Conservation (phyloP, 495 filamentous ascomycete species). For the Xylaria sp. region DNA sequence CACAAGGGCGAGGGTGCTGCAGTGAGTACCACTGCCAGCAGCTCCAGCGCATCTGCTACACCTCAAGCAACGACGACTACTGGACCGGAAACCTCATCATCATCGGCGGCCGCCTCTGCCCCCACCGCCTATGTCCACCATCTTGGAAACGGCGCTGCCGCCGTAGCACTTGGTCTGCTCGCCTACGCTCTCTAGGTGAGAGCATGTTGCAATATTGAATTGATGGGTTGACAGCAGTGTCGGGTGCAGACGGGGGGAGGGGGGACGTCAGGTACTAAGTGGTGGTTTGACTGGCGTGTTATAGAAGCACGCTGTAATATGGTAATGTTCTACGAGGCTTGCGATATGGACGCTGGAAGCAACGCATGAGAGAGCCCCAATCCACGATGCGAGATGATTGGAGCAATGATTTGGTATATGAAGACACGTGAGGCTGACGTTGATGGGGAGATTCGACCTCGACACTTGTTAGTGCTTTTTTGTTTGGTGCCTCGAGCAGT, state of each 20-base stretch:
- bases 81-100: constrained; percentile 29
- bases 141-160: constrained; percentile 46
- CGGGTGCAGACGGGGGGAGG: neutral
- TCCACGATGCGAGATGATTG: constrained; percentile 36
- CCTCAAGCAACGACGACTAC: constrained; percentile 30
- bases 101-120: constrained; percentile 39
- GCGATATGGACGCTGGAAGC: constrained; percentile 14
- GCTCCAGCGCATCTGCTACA: constrained; percentile 30
- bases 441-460: constrained; percentile 28
- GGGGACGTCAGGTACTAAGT: neutral
- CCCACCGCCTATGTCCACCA: constrained; percentile 40
- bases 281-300: neutral
- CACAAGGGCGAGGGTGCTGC: constrained; percentile 40
- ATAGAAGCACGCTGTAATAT: neutral
- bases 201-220: constrained; percentile 21
- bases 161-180: constrained; percentile 44
- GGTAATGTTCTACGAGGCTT: constrained; percentile 18
- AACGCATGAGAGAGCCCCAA: constrained; percentile 26
- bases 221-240: constrained; percentile 9
- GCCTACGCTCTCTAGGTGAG: constrained; percentile 44
- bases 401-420: constrained; percentile 35
- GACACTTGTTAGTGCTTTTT: constrained; percentile 13
- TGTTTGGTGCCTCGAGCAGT: constrained; percentile 23
- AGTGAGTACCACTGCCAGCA: constrained; percentile 33
- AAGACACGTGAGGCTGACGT: constrained; percentile 32